Evolutionary conservation across 2,329 filamentous ascomycete genomes (phyloP).

Genomic region (Xylariaceae sp.): DNA sequence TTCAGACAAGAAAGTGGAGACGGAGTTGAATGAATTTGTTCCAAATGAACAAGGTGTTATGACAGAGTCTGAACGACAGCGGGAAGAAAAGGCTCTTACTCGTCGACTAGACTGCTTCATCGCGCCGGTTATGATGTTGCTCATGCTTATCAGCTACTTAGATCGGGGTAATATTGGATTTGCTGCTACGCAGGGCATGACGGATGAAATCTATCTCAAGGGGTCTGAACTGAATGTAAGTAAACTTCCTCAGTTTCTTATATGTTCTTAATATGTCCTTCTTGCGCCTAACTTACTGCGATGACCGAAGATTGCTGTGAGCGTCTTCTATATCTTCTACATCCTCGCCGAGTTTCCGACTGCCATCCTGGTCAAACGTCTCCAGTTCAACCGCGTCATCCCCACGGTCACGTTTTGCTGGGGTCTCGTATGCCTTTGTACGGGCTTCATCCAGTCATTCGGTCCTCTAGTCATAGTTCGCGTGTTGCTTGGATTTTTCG

Average conservation of each 20-base stretch:
- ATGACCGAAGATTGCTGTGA: conserved; percentile 26
- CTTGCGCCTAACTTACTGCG: neutral
- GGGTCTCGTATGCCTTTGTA: conserved; percentile 34
- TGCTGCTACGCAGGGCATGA: conserved; percentile 33
- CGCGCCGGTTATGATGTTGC: conserved; percentile 21
- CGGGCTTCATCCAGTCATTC: conserved; percentile 33
- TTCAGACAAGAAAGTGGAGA: conserved; percentile 4
- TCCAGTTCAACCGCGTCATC: conserved; percentile 32
- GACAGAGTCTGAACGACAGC: conserved; percentile 1
- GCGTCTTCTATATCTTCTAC: conserved; percentile 33
- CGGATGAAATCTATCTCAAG: conserved; percentile 23
- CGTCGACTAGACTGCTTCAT: conserved; percentile 23
- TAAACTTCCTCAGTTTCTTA: neutral
- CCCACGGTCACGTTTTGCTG: conserved; percentile 28
- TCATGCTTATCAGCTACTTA: conserved; percentile 29
- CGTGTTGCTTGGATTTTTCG: conserved; percentile 34
- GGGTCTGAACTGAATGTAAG: conserved; percentile 26
- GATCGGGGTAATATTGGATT: conserved; percentile 34
- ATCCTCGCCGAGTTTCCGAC: conserved; percentile 33
- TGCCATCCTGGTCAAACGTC: conserved; percentile 30
- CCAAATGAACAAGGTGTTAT: conserved; percentile 1
- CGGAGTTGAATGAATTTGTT: conserved; percentile 4
- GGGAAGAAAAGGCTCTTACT: conserved; percentile 18
- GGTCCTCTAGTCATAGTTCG: conserved; percentile 30
- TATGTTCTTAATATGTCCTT: neutral